These are phyloP conservation scores for Kwoniella mangroviensis DNA, from an alignment of 768 basidiomycete genomes.

Conservation along the genomic window DNA sequence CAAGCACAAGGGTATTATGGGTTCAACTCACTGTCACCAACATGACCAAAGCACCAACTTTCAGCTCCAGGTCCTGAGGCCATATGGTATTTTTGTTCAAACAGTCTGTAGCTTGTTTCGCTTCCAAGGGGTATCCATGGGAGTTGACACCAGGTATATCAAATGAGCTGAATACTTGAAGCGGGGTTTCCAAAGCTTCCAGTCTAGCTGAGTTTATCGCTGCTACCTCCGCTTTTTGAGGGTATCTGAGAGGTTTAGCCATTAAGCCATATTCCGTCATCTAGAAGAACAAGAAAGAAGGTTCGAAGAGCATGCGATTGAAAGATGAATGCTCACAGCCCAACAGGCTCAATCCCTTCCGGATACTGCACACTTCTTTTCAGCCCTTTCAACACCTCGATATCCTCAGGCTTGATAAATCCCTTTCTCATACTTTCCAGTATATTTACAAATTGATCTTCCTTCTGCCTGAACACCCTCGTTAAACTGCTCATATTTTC, in stretches of 20 bases:
- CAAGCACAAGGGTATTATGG: not conserved
- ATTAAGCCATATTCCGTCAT: not conserved
- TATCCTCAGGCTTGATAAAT: constrained; percentile 29
- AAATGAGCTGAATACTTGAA: constrained; percentile 23
- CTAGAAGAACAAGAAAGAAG: constrained; percentile 3
- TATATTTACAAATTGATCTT: constrained; percentile 50
- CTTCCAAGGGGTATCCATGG: constrained; percentile 28
- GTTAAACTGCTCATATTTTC: constrained; percentile 46
- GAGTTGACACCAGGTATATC: constrained; percentile 44
- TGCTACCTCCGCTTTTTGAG: constrained; percentile 40
- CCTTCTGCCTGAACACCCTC: constrained; percentile 56
- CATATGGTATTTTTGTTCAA: constrained; percentile 44
- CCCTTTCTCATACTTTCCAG: constrained; percentile 56
- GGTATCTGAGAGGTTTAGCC: constrained; percentile 27
- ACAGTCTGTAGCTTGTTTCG: constrained; percentile 28
- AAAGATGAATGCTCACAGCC: constrained; percentile 29
- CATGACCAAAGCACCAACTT: constrained; percentile 52
- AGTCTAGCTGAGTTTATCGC: constrained; percentile 39
- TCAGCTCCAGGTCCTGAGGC: constrained; percentile 32
- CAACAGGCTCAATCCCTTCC: constrained; percentile 50
- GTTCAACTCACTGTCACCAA: constrained; percentile 40
- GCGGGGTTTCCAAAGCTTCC: constrained; percentile 23
- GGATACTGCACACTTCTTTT: constrained; percentile 36
- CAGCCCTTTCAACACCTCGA: constrained; percentile 32
- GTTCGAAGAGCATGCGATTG: not conserved